Conservation (phyloP, 768 basidiomycete genomes). For the Lepiota brunneoincarnata region DNA sequence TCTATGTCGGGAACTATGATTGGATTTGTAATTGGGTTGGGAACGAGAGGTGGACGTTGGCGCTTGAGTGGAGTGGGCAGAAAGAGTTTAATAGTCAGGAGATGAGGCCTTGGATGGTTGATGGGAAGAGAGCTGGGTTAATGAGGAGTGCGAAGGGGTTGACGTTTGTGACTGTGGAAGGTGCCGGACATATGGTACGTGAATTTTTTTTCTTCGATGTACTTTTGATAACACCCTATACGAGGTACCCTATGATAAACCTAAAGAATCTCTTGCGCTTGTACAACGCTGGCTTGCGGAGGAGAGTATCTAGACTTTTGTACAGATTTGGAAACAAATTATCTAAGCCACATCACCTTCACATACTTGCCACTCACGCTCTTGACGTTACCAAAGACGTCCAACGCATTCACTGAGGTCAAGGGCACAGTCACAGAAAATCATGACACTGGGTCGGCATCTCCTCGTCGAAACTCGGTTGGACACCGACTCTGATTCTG, state of each 20-base stretch:
- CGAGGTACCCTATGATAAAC: conserved; percentile 61
- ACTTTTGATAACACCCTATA: not conserved
- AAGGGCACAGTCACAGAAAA: conserved; percentile 31
- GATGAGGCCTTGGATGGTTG: conserved; percentile 58
- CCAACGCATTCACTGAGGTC: conserved; percentile 45
- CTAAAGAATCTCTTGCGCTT: conserved; percentile 29
- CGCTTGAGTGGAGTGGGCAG: conserved; percentile 70
- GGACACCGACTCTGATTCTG: conserved; percentile 64
- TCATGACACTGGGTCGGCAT: conserved; percentile 42
- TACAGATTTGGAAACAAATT: too few species aligned
- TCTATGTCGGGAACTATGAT: conserved; percentile 70
- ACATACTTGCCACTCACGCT: conserved; percentile 32
- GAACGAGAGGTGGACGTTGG: conserved; percentile 69
- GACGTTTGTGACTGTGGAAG: conserved; percentile 62
- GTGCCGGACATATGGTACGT: conserved; percentile 73
- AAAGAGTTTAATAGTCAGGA: conserved; percentile 35
- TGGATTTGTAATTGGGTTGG: conserved; percentile 79
- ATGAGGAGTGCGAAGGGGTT: conserved; percentile 45
- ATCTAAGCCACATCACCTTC: not conserved
- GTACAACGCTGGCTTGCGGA: conserved; percentile 48
- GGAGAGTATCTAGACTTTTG: too few species aligned
- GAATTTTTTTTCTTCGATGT: not conserved
- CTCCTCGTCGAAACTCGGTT: conserved; percentile 69
- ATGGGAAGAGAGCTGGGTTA: conserved; percentile 39
- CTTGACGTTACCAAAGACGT: conserved; percentile 48